Evolutionary conservation across 2,329 filamentous ascomycete genomes (phyloP), one percentile per base, ranked within the genome.

Genomic region (Colletotrichum truncatum): DNA sequence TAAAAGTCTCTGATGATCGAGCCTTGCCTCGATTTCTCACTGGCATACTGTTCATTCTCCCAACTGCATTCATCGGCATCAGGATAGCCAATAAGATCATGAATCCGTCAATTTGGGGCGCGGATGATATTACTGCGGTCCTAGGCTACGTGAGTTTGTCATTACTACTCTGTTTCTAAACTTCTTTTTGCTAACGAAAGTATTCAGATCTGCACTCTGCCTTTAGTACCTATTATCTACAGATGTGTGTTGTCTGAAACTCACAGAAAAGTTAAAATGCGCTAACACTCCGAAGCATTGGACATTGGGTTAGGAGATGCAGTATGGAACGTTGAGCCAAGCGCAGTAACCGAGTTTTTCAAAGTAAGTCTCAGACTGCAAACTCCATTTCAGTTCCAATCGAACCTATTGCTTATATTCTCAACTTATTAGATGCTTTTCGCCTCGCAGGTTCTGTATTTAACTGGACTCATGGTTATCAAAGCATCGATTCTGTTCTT

Each of bases 401-500:
- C 0, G 0, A n/a, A 1, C 0, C 39, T 21, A 23, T 0, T 1
- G 11, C 39, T 43, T 21, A 43, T 0, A 25, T 14, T 8, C 11
- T 25, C 1, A 52, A 4, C 1, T 2, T 54, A 12, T 10, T 18
- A 56, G 52, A 43, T 56, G 38, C 5, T 56, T 1, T 56, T 56
- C 16, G 39, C 39, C 4, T 25, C 52, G 16, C 52, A 56, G 16
- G 30, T 34, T 0, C 3, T 56, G 3, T 56, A 56, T 1, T 2
- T 56, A 0, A 11, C 26, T 1, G 52, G 52, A 12, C 52, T 56
- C 38, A 30, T 25, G 38, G 28, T 25, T n/a, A 71, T 73, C 49
- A 76, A 75, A 41, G 68, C 76, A 18, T 73, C 74, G 21, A 70
- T 77, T 3, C 51, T 78, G 2, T 74, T 68, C 66, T 73, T 78